phyloP scores from a whole-genome alignment of 2,329 filamentous ascomycete species.

The Cadophora sp. region DNA sequence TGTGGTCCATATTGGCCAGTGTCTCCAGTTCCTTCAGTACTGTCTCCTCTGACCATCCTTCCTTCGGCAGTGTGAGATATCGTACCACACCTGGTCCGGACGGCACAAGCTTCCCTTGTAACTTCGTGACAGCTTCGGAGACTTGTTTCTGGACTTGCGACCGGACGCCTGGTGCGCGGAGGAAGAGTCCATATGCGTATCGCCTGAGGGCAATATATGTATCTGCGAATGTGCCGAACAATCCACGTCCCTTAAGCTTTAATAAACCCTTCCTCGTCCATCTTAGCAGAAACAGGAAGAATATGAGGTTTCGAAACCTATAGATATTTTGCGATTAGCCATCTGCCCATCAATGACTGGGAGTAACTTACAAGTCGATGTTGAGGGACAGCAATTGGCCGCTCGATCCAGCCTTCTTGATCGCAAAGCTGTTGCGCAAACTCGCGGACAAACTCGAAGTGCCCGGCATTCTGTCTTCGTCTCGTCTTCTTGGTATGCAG shows the following conservation, averaged over 20 bases:
- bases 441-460: conserved; percentile 75
- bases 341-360: not conserved
- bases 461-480: conserved; percentile 60
- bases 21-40: conserved; percentile 80
- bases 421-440: conserved; percentile 70
- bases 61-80: conserved; percentile 78
- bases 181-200: conserved; percentile 82
- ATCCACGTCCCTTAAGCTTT: conserved; percentile 86
- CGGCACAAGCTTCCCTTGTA: conserved; percentile 85
- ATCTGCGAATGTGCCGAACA: conserved; percentile 79
- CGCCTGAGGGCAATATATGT: conserved; percentile 75
- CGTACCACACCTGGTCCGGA: conserved; percentile 72
- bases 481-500: conserved; percentile 4
- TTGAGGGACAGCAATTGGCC: conserved; percentile 67
- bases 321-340: conserved; percentile 6
- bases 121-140: conserved; percentile 76
- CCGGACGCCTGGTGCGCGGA: conserved; percentile 85
- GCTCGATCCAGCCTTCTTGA: conserved; percentile 62
- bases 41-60: conserved; percentile 82
- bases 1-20: conserved; percentile 88
- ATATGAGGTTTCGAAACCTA: conserved; percentile 85
- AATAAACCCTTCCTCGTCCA: conserved; percentile 81
- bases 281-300: conserved; percentile 85
- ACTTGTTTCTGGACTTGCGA: conserved; percentile 86
- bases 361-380: conserved; percentile 67